A percentile compares a stretch with the other conserved stretches of the same genome.
Evolutionary conservation across 2,329 filamentous ascomycete species (phyloP).

Genomic region (Rhinocladiella mackenziei): DNA sequence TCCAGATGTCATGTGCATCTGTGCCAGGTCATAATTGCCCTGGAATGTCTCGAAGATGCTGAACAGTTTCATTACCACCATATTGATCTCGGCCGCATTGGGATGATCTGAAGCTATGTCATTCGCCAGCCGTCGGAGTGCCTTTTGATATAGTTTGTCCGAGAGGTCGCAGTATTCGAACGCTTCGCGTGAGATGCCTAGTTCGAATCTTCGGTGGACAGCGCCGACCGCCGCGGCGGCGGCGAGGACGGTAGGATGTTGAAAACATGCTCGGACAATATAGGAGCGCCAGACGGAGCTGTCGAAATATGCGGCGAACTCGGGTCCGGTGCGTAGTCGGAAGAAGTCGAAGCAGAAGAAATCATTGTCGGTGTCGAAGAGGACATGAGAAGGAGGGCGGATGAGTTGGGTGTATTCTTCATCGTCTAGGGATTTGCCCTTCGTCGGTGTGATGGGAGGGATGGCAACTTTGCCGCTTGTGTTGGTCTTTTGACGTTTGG

Average conservation of each 20-base stretch:
- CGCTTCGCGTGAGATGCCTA: conserved; percentile 27
- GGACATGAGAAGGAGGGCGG: conserved; percentile 14
- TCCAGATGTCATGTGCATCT: conserved; percentile 21
- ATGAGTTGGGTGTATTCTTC: conserved; percentile 29
- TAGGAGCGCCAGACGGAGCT: conserved; percentile 27
- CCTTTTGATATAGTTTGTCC: conserved; percentile 22
- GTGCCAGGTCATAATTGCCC: conserved; percentile 23
- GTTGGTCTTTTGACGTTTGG: conserved; percentile 28
- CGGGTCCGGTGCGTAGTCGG: conserved; percentile 31
- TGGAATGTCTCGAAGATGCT: conserved; percentile 29
- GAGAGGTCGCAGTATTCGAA: conserved; percentile 29
- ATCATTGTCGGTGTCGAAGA: conserved; percentile 28
- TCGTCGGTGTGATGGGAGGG: conserved; percentile 19
- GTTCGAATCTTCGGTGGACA: conserved; percentile 27
- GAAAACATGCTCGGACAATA: conserved; percentile 18
- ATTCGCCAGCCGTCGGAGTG: conserved; percentile 15
- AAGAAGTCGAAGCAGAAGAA: conserved; percentile 35
- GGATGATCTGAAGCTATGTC: conserved; percentile 17
- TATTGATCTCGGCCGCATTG: conserved; percentile 25
- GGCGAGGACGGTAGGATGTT: conserved; percentile 25
- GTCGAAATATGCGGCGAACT: conserved; percentile 30
- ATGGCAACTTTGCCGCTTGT: conserved; percentile 12
- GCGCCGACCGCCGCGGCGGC: conserved; percentile 27
- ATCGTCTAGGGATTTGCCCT: conserved; percentile 20
- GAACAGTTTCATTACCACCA: conserved; percentile 26